phyloP scores from a whole-genome alignment of 2,329 filamentous ascomycete genomes.

The Penicillium vulpinum region DNA sequence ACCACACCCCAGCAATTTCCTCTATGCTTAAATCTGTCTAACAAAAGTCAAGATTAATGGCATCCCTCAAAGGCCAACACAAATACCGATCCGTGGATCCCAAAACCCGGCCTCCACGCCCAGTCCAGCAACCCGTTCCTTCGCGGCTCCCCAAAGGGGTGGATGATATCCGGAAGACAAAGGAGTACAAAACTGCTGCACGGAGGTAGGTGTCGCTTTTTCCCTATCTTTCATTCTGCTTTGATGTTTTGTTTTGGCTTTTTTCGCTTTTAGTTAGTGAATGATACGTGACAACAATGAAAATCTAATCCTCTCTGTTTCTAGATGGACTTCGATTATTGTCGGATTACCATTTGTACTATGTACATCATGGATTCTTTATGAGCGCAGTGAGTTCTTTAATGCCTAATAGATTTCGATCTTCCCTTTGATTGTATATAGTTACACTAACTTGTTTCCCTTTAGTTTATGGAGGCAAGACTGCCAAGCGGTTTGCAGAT shows the following conservation, averaged over 20 bases:
- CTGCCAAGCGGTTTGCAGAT: slow-evolving; percentile 15
- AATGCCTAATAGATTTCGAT: background rate
- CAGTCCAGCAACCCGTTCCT: slow-evolving; percentile 8
- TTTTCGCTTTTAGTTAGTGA: background rate
- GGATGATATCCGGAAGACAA: slow-evolving; percentile 42
- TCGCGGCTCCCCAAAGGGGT: slow-evolving; percentile 9
- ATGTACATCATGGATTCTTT: slow-evolving; percentile 36
- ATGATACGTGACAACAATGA: background rate
- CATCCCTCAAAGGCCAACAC: slow-evolving; percentile 1
- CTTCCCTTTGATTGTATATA: background rate
- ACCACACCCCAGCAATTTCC: background rate
- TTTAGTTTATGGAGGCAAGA: slow-evolving; percentile 30
- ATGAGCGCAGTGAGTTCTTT: slow-evolving; percentile 32
- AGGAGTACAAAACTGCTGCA: slow-evolving; percentile 42
- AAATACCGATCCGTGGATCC: slow-evolving; percentile 20
- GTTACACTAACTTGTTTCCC: background rate
- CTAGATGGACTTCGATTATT: slow-evolving; percentile 35
- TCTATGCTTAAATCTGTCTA: background rate
- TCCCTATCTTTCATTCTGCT: background rate
- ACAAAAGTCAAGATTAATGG: background rate
- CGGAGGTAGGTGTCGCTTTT: slow-evolving; percentile 33
- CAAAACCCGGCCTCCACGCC: slow-evolving; percentile 14
- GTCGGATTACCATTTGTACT: slow-evolving; percentile 36
- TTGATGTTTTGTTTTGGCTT: background rate
- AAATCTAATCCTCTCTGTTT: background rate